A percentile compares a stretch with the other conserved stretches of the same genome.
Evolutionary conservation across 768 basidiomycete species (phyloP).

Genomic region (Leccinum subgranulosum): DNA sequence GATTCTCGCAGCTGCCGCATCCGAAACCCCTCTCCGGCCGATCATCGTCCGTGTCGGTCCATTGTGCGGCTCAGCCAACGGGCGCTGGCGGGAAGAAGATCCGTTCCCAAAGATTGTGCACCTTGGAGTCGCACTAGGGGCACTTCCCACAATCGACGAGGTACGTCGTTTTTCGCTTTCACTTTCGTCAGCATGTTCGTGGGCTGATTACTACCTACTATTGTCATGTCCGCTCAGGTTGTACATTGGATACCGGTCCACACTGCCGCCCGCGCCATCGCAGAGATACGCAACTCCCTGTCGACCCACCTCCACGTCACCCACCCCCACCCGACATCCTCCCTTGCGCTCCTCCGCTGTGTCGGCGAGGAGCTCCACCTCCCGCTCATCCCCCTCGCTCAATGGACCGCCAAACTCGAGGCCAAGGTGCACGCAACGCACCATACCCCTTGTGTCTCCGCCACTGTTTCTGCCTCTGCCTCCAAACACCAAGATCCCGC

Average conservation of each 20-base stretch:
- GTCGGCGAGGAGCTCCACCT: conserved; percentile 6
- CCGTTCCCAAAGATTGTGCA: conserved; percentile 36
- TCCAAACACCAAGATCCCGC: conserved; percentile 1
- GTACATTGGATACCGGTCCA: conserved; percentile 18
- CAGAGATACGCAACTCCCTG: conserved; percentile 13
- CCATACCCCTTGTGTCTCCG: not conserved
- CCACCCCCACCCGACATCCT: conserved; percentile 10
- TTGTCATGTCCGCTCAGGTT: not conserved
- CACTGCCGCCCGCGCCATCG: conserved; percentile 11
- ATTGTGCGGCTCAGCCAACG: conserved; percentile 34
- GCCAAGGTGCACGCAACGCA: not conserved
- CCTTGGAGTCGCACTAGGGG: conserved; percentile 13
- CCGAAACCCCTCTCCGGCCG: conserved; percentile 18
- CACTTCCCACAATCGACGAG: conserved; percentile 21
- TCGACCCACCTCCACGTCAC: conserved; percentile 8
- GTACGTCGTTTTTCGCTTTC: conserved; percentile 5
- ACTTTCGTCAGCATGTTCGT: not conserved
- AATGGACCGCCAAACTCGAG: conserved; percentile 14
- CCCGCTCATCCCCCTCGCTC: conserved; percentile 6
- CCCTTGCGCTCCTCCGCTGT: conserved; percentile 6
- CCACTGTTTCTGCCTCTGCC: not conserved
- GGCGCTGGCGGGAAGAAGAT: conserved; percentile 38
- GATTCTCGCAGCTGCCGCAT: conserved; percentile 19
- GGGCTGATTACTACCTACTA: not conserved
- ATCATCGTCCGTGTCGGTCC: conserved; percentile 38